These are phyloP conservation scores for Cryptococcus neoformans DNA, from an alignment of 1,284 basidiomycete species.

Conservation along the genomic window DNA sequence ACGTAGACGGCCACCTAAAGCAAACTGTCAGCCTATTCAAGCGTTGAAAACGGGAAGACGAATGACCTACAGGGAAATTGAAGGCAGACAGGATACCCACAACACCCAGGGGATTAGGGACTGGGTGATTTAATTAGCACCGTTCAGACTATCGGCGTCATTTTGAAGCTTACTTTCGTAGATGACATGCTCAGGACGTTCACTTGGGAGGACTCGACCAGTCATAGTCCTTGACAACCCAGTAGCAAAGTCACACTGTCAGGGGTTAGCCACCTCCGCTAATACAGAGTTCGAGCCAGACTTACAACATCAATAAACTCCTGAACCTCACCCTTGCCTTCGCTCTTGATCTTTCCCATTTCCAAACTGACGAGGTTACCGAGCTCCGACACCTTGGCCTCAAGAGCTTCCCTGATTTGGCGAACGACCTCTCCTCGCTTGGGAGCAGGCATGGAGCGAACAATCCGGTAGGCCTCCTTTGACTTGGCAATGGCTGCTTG, in stretches of 20 bases:
- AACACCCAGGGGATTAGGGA: constrained; percentile 88
- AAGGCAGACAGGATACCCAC: constrained; percentile 88
- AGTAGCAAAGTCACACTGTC: constrained; percentile 61
- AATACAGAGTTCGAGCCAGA: background rate
- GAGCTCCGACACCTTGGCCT: constrained; percentile 73
- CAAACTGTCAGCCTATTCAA: background rate
- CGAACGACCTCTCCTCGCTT: constrained; percentile 81
- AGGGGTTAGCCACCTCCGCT: background rate
- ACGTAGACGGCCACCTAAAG: constrained; percentile 56
- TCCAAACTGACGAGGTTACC: constrained; percentile 67
- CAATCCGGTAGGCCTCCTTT: constrained; percentile 59
- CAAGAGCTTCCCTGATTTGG: constrained; percentile 80
- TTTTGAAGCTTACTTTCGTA: constrained; percentile 56
- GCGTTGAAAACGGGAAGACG: no score
- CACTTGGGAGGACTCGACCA: constrained; percentile 76
- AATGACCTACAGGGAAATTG: constrained; percentile 90
- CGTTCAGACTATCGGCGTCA: background rate
- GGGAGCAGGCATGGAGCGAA: constrained; percentile 79
- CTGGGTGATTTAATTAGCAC: constrained; percentile 31
- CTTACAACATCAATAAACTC: constrained; percentile 81
- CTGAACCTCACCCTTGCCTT: constrained; percentile 82
- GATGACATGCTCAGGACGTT: constrained; percentile 85
- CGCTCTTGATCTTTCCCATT: constrained; percentile 92
- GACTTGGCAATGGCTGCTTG: constrained; percentile 24
- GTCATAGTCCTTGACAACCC: constrained; percentile 91